phyloP scores from a whole-genome alignment of 257 asterid genomes.

The Capsicum pubescens region DNA sequence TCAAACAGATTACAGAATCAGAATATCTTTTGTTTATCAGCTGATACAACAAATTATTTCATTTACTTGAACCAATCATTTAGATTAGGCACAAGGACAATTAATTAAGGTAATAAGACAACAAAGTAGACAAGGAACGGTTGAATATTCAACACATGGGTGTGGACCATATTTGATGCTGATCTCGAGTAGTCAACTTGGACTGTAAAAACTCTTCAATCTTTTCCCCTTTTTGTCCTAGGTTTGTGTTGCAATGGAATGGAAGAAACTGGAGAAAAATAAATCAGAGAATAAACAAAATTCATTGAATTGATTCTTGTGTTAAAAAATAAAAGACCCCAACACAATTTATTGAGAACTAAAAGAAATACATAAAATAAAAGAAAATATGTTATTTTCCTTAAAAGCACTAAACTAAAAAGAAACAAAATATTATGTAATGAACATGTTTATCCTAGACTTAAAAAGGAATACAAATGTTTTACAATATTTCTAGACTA shows the following conservation, averaged over 20 bases:
- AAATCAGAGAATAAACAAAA: no score
- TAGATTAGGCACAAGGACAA: not conserved
- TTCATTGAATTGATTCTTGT: no score
- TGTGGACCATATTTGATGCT: constrained; percentile 26
- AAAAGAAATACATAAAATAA: no score
- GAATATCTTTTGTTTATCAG: not conserved
- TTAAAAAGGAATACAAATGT: no score
- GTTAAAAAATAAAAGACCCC: no score
- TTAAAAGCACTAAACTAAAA: no score
- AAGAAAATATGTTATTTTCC: no score
- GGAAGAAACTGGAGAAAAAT: no score
- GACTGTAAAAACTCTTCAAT: constrained; percentile 25
- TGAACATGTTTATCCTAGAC: no score
- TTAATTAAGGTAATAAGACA: not conserved
- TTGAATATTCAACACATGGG: constrained; percentile 15
- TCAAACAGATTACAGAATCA: not conserved
- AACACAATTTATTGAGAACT: no score
- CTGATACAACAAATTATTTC: not conserved
- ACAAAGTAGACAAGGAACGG: constrained; percentile 7
- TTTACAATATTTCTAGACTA: no score
- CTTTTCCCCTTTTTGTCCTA: not conserved
- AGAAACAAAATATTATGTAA: no score
- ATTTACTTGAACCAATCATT: not conserved
- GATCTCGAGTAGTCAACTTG: constrained; percentile 40
- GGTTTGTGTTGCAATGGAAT: not conserved